phyloP scores from a whole-genome alignment of 208 protist genomes.

The Acanthamoeba triangularis region DNA sequence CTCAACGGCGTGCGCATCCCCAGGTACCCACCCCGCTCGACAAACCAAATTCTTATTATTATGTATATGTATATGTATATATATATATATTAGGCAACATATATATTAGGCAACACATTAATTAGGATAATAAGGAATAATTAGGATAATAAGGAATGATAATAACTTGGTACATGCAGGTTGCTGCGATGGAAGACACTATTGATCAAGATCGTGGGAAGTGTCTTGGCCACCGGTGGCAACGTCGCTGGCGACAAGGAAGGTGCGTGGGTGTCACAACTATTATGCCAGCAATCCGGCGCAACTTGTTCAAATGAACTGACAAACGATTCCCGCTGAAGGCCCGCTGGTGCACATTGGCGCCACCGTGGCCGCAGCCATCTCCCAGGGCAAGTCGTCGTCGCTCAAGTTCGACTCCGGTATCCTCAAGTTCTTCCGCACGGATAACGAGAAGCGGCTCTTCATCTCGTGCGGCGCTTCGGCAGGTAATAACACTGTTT shows the following conservation, averaged over 20 bases:
- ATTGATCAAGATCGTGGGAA: conserved; percentile 51
- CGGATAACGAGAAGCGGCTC: conserved; percentile 44
- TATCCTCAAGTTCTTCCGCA: conserved; percentile 52
- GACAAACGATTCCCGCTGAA: background rate
- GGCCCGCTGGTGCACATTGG: conserved; percentile 66
- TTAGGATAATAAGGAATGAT: too few species aligned
- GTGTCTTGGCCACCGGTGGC: conserved; percentile 48
- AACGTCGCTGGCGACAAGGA: conserved; percentile 61
- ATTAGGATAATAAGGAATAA: background rate
- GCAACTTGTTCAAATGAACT: background rate
- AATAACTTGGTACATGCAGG: background rate
- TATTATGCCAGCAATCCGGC: background rate
- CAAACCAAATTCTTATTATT: background rate
- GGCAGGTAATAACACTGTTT: background rate
- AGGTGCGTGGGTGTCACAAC: background rate
- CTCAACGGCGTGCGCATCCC: conserved; percentile 69
- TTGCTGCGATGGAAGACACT: conserved; percentile 43
- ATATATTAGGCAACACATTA: background rate
- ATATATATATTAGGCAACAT: too few species aligned
- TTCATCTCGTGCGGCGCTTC: conserved; percentile 61
- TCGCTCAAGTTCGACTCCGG: conserved; percentile 37
- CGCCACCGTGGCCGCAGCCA: conserved; percentile 35
- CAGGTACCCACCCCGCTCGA: background rate
- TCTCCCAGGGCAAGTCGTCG: conserved; percentile 64
- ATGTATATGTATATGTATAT: background rate